Evolutionary conservation across 148 eudicot species (phyloP).

Genomic region (Selenicereus undatus): DNA sequence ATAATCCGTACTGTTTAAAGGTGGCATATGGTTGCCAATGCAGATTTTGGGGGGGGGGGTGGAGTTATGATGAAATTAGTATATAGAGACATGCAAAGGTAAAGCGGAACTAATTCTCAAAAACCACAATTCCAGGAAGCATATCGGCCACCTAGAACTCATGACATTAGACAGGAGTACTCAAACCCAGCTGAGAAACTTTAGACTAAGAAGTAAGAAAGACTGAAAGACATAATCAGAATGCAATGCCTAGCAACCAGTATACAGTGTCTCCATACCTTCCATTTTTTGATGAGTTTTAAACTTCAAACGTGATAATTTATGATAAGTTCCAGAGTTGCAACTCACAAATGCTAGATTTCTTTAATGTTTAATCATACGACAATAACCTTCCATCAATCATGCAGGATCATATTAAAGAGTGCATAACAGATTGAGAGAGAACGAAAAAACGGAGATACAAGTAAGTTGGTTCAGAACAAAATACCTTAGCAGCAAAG

Average conservation of each 20-base stretch:
- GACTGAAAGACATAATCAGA: no score
- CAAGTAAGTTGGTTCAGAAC: background rate
- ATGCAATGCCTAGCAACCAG: background rate
- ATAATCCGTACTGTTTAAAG: background rate
- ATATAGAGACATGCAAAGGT: background rate
- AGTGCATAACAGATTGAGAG: background rate
- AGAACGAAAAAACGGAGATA: background rate
- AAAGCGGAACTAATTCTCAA: background rate
- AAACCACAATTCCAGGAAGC: no score
- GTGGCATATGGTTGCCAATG: background rate
- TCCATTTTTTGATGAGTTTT: background rate
- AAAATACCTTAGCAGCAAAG: conserved; percentile 90
- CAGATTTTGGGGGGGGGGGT: no score
- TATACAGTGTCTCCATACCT: background rate
- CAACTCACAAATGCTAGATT: background rate
- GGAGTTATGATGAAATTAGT: background rate
- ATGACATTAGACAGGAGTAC: background rate
- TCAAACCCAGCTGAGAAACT: background rate
- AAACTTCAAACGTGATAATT: background rate
- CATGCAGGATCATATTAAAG: background rate
- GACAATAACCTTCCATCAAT: background rate
- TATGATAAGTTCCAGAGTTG: background rate
- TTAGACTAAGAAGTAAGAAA: no score
- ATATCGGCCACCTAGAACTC: background rate
- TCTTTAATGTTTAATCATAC: background rate